Conservation (phyloP, 2,329 filamentous ascomycete genomes). For the Alternaria brassicicola region DNA sequence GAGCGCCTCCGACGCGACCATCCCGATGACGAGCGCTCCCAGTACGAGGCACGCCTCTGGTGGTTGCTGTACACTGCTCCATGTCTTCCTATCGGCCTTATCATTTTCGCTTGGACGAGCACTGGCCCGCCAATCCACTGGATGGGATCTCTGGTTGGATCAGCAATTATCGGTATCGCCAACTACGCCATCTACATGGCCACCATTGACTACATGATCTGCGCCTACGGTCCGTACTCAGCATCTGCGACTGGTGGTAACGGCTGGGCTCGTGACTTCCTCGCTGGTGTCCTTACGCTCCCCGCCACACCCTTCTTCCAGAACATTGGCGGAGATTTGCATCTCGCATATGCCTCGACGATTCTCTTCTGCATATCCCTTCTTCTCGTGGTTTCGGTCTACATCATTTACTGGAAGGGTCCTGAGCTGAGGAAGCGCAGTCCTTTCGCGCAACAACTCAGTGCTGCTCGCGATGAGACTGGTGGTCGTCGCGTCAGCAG, state of each 20-base stretch:
- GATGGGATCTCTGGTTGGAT: slow-evolving; percentile 71
- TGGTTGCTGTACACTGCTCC: slow-evolving; percentile 68
- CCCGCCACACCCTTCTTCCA: slow-evolving; percentile 67
- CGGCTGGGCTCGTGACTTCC: slow-evolving; percentile 75
- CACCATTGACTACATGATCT: slow-evolving; percentile 81
- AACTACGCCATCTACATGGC: slow-evolving; percentile 78
- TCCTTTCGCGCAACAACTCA: slow-evolving; percentile 59
- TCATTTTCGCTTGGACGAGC: slow-evolving; percentile 74
- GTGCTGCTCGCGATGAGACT: slow-evolving; percentile 38
- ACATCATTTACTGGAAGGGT: slow-evolving; percentile 62
- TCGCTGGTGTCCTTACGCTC: slow-evolving; percentile 74
- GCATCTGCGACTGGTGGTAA: slow-evolving; percentile 80
- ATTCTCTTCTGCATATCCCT: slow-evolving; percentile 61
- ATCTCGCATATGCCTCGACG: slow-evolving; percentile 60
- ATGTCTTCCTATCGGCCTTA: slow-evolving; percentile 69
- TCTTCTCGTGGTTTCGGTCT: slow-evolving; percentile 50
- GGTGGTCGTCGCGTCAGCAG: slow-evolving; percentile 43
- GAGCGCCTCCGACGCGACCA: slow-evolving; percentile 36
- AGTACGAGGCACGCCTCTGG: slow-evolving; percentile 63
- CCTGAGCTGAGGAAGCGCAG: slow-evolving; percentile 59
- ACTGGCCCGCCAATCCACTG: slow-evolving; percentile 69
- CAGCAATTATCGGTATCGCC: slow-evolving; percentile 72
- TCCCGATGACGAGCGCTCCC: slow-evolving; percentile 38
- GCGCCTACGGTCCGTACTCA: slow-evolving; percentile 74
- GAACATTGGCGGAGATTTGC: slow-evolving; percentile 51